Base-by-base conservation (phyloP, 257 asterid species). In the Echium plantagineum region DNA sequence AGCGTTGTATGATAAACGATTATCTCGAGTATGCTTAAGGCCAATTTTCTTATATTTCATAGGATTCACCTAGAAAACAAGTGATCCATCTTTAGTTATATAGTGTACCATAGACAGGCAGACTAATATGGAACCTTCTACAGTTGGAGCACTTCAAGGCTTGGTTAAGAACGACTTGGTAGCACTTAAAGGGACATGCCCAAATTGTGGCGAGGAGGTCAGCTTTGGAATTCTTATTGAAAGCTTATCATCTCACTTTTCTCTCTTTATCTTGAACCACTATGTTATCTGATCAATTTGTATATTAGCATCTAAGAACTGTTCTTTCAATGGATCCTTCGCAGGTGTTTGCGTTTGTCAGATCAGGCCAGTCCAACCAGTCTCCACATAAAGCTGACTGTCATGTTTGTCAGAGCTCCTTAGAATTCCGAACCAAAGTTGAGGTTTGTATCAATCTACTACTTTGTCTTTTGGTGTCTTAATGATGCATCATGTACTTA, bases 161-260 rank as follows among this genome's bases (percentile, higher is more conserved):
- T 94, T 93, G 58, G 83, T 95, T 95, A 81, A 80, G 72, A 86
- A 86, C 70, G 84, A 89, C 74, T 74, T 86, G 86, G 97, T 89
- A 63, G 97, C 97, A 4, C 65, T 93, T 65, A 93, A 86, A 78
- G 98, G 98, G 51, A 78, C 72, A 21, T 93, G 98, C 74, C 98
- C 98, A 3, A 85, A 86, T 82, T 93, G 98, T 46, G 90, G 97
- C 17, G 97, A 93, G 74, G 94, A 93, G 95, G 98, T 88, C 68
- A 75, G 75, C 67, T 65, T 22, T 9, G 24, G 28, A 21, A 21
- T 54, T 21, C 15, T 55, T 2, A 38, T 55, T 18, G 57, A 61
- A 15, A 30, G 46, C 30, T 32, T 17, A 21, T 31, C 30, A 21
- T 19, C 52, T 47, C 35, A 20, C 10, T 32, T 54, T 32, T 32